A percentile compares a stretch with the other conserved stretches of the same genome.
Conservation (phyloP, 1,284 basidiomycete genomes). For the Leccinum glutinopallens region DNA sequence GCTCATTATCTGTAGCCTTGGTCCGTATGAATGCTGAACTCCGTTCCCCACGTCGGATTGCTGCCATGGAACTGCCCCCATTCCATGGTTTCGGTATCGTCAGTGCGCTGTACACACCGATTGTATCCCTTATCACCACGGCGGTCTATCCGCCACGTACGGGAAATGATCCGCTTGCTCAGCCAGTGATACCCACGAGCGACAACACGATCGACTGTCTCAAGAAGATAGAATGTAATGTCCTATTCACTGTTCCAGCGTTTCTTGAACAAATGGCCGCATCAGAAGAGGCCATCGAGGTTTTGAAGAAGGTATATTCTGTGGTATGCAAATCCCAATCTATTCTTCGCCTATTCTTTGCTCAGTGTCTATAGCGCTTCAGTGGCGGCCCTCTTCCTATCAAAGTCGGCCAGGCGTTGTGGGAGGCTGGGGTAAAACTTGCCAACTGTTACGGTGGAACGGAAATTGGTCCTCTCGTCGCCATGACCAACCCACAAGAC, state of each 20-base stretch:
- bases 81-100: constrained; percentile 32
- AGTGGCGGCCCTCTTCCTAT: constrained; percentile 30
- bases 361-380: constrained; percentile 18
- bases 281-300: neutral
- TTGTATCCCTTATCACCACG: constrained; percentile 13
- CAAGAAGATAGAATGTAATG: constrained; percentile 6
- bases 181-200: constrained; percentile 25
- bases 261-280: neutral
- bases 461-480: constrained; percentile 28
- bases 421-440: constrained; percentile 26
- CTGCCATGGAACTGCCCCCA: constrained; percentile 29
- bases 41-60: constrained; percentile 21
- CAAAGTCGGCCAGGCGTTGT: constrained; percentile 27
- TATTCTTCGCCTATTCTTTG: neutral
- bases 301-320: neutral
- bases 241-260: neutral
- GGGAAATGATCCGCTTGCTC: constrained; percentile 8
- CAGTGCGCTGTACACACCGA: constrained; percentile 21
- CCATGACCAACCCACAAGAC: neutral
- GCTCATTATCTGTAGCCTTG: constrained; percentile 8
- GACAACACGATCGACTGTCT: constrained; percentile 21
- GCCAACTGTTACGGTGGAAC: constrained; percentile 31
- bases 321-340: neutral
- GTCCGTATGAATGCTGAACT: neutral
- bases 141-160: constrained; percentile 24